Conservation (phyloP, 306 rosid genomes). For the Quercus alba region DNA sequence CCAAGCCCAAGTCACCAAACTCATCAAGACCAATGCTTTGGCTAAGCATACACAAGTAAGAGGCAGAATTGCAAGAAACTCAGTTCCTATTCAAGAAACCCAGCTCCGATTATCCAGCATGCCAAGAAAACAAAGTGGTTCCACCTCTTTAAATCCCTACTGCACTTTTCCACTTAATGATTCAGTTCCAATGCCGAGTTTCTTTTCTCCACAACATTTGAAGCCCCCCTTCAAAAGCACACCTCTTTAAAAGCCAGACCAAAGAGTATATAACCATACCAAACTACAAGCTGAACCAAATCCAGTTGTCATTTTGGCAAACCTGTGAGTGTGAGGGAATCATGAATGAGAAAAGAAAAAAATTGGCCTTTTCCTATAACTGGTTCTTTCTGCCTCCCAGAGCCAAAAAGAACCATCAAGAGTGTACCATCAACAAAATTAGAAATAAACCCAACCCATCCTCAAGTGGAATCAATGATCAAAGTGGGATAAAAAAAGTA, state of each 20-base stretch:
- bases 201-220: background rate
- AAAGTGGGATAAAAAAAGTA: no score
- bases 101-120: constrained; percentile 23
- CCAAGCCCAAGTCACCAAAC: constrained; percentile 12
- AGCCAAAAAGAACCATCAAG: no score
- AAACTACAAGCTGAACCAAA: constrained; percentile 39
- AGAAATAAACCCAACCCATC: no score
- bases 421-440: no score
- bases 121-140: constrained; percentile 36
- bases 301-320: constrained; percentile 45
- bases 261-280: constrained; percentile 45
- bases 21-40: constrained; percentile 33
- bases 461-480: no score
- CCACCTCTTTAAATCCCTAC: background rate
- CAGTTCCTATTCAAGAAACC: constrained; percentile 12
- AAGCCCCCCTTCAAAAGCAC: constrained; percentile 30
- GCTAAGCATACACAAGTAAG: constrained; percentile 5
- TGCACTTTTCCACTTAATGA: no score
- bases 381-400: background rate
- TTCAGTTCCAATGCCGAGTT: background rate
- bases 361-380: constrained; percentile 43
- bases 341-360: constrained; percentile 29
- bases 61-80: constrained; percentile 24
- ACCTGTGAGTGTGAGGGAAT: constrained; percentile 33
- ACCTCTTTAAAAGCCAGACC: constrained; percentile 23